phyloP scores from a whole-genome alignment of 2,329 filamentous ascomycete species.

The Keithomyces neogunnii region DNA sequence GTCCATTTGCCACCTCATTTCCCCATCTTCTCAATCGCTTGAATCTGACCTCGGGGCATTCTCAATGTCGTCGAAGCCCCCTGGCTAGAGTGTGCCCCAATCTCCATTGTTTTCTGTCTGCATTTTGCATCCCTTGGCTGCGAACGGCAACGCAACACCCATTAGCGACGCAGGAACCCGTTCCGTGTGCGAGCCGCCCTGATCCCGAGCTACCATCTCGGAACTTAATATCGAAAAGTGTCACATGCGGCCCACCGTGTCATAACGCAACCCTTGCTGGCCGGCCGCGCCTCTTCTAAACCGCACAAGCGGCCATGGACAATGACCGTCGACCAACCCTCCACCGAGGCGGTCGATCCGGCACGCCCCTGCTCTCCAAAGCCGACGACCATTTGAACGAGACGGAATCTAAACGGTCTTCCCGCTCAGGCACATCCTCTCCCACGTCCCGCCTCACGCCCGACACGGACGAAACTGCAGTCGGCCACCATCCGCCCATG shows the following conservation, averaged over 20 bases:
- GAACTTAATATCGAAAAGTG: too few relatives aligned
- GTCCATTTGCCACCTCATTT: too few relatives aligned
- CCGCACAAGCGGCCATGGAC: slow-evolving; percentile 1
- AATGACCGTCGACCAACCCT: slow-evolving; percentile 8
- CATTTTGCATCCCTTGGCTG: background rate
- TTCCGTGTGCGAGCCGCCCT: too few relatives aligned
- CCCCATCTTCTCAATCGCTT: background rate
- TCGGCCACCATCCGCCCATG: slow-evolving; percentile 4
- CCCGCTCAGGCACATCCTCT: slow-evolving; percentile 14
- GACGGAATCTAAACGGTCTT: slow-evolving; percentile 15
- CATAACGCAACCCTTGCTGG: background rate
- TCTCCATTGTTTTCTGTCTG: background rate
- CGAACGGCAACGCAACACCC: background rate
- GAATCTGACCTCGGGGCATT: too few relatives aligned
- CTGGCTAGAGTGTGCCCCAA: background rate
- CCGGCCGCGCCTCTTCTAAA: background rate
- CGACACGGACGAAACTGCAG: slow-evolving; percentile 15
- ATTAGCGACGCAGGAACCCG: background rate
- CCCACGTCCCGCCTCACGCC: slow-evolving; percentile 16
- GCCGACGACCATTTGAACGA: slow-evolving; percentile 11
- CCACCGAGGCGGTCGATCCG: slow-evolving; percentile 9
- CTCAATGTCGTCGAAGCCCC: background rate
- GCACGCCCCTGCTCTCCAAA: slow-evolving; percentile 13
- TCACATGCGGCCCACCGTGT: background rate
- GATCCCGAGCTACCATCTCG: too few relatives aligned